Evolutionary conservation across 2,329 filamentous ascomycete species (phyloP).

Genomic region (Epichloe aotearoae): DNA sequence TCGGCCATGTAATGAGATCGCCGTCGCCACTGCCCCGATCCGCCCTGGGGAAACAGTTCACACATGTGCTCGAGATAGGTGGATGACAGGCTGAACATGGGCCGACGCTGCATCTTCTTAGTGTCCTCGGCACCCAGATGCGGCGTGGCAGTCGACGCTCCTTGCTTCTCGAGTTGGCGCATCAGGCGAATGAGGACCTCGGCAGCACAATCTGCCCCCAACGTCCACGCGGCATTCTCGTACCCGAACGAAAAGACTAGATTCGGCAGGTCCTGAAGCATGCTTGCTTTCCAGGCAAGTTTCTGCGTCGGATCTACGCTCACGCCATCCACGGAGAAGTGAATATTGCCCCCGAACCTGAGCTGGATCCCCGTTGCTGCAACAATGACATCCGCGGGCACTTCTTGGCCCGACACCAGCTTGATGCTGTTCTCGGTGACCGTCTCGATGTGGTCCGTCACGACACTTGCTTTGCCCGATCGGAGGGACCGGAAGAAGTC

Average conservation of each 20-base stretch:
- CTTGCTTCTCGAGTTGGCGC: constrained; percentile 27
- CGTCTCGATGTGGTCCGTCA: constrained; percentile 32
- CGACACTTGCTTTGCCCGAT: constrained; percentile 24
- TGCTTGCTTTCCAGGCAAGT: constrained; percentile 44
- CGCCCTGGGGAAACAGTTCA: constrained; percentile 32
- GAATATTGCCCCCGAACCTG: constrained; percentile 39
- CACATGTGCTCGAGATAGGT: constrained; percentile 36
- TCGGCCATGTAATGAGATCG: constrained; percentile 18
- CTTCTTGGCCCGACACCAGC: constrained; percentile 26
- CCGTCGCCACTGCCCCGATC: constrained; percentile 21
- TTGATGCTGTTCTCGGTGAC: constrained; percentile 30
- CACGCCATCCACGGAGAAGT: constrained; percentile 36
- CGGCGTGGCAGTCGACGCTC: constrained; percentile 30
- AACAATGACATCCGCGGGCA: constrained; percentile 48
- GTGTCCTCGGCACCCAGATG: constrained; percentile 16
- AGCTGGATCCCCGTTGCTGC: constrained; percentile 51
- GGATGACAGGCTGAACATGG: constrained; percentile 30
- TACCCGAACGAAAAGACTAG: constrained; percentile 46
- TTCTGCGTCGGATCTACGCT: constrained; percentile 28
- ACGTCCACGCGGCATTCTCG: constrained; percentile 46
- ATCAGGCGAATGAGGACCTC: constrained; percentile 8
- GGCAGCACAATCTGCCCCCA: constrained; percentile 42
- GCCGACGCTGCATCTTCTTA: constrained; percentile 24
- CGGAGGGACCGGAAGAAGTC: constrained; percentile 32
- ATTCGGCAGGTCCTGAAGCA: constrained; percentile 52